Conservation (phyloP, 2,329 filamentous ascomycete species). For the Teratosphaeria gauchensis region DNA sequence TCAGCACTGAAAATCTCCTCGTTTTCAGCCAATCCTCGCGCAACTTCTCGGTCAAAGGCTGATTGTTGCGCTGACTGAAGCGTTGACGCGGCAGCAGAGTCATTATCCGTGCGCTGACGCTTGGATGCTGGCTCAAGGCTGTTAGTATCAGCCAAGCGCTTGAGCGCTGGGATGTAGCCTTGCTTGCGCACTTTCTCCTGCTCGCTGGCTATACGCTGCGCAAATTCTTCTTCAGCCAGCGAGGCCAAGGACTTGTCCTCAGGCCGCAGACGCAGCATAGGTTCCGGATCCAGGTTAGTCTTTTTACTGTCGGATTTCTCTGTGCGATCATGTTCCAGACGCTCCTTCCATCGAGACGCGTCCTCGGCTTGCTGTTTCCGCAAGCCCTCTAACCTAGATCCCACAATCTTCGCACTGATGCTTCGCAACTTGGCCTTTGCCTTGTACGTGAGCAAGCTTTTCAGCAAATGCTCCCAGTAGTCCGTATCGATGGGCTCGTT, state of each 20-base stretch:
- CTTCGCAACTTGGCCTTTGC: constrained; percentile 74
- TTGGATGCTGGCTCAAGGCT: constrained; percentile 10
- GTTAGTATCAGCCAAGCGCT: neutral
- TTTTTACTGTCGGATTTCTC: constrained; percentile 2
- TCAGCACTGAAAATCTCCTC: constrained; percentile 93
- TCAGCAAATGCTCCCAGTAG: constrained; percentile 91
- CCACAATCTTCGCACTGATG: constrained; percentile 66
- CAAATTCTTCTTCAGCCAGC: constrained; percentile 49
- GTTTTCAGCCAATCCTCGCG: constrained; percentile 80
- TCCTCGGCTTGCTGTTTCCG: constrained; percentile 59
- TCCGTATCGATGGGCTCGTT: constrained; percentile 91
- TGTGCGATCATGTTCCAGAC: constrained; percentile 32
- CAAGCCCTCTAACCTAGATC: constrained; percentile 57
- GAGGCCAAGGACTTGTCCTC: constrained; percentile 54
- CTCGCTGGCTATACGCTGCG: constrained; percentile 48
- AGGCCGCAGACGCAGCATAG: constrained; percentile 51
- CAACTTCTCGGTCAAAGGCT: constrained; percentile 67
- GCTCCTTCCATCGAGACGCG: constrained; percentile 47
- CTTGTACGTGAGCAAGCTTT: constrained; percentile 80
- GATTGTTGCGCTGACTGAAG: constrained; percentile 3
- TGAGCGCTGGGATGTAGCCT: constrained; percentile 52
- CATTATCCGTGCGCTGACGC: constrained; percentile 17
- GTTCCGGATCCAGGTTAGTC: constrained; percentile 51
- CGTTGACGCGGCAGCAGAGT: constrained; percentile 4
- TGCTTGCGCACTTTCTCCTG: constrained; percentile 53